Evolutionary conservation across 106 monocot species (phyloP), one percentile per base, ranked within the genome.

Genomic region (Dactylorhiza incarnata): DNA sequence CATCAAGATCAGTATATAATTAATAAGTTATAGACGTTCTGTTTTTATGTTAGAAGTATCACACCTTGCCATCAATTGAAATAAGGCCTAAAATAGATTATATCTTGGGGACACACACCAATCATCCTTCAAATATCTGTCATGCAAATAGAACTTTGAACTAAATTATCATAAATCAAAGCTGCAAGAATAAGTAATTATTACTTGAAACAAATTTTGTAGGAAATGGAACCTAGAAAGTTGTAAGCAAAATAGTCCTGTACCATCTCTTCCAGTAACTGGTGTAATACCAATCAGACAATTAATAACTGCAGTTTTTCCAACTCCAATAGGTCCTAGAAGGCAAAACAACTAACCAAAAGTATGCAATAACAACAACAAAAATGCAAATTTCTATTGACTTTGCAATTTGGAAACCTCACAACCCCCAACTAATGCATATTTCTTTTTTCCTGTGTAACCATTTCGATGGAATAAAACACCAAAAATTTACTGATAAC

Each of bases 21-120:
- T n/a, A n/a, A n/a, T n/a, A n/a, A n/a, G n/a, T n/a, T n/a, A n/a
- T n/a, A n/a, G n/a, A n/a, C n/a, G n/a, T n/a, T n/a, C n/a, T n/a
- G n/a, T n/a, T n/a, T n/a, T n/a, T n/a, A n/a, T n/a, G n/a, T n/a
- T n/a, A n/a, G n/a, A n/a, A n/a, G n/a, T n/a, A n/a, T n/a, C n/a
- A n/a, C n/a, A n/a, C n/a, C n/a, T n/a, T n/a, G n/a, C n/a, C n/a
- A n/a, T n/a, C n/a, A n/a, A n/a, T n/a, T n/a, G n/a, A n/a, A n/a
- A n/a, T n/a, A n/a, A n/a, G n/a, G n/a, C n/a, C n/a, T n/a, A n/a
- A n/a, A n/a, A n/a, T n/a, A n/a, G n/a, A n/a, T n/a, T n/a, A n/a
- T n/a, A n/a, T n/a, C n/a, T n/a, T 95, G 95, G 0, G 95, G 95
- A 75, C 95, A 95, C 74, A 95, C 95, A 67, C 95, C 95, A 19